Percentiles rank a stretch among this genome's conserved stretches.
These are phyloP conservation scores for Kwoniella shivajii DNA, from an alignment of 1,284 basidiomycete species.

Conservation along the genomic window DNA sequence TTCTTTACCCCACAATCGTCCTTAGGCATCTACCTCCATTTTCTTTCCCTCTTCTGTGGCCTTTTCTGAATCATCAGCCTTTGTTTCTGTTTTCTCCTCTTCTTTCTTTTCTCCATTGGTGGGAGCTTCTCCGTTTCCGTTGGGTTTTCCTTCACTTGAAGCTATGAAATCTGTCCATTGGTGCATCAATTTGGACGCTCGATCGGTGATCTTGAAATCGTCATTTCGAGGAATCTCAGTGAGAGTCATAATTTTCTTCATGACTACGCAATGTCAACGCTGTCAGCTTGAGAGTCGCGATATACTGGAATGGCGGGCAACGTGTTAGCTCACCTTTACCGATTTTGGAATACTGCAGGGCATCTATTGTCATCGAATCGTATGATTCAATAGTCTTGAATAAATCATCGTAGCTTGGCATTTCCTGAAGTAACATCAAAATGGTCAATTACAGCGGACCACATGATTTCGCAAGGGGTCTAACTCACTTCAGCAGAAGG, in stretches of 20 bases:
- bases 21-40: constrained; percentile 25
- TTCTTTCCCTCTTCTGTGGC: constrained; percentile 21
- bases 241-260: constrained; percentile 86
- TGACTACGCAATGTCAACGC: constrained; percentile 60
- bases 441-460: neutral
- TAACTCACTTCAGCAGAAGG: constrained; percentile 45
- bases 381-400: constrained; percentile 84
- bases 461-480: neutral
- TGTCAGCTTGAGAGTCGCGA: neutral
- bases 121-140: constrained; percentile 13
- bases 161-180: constrained; percentile 44
- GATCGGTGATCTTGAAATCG: constrained; percentile 81
- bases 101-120: constrained; percentile 68
- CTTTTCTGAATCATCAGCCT: constrained; percentile 23
- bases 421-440: constrained; percentile 63
- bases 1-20: neutral
- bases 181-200: constrained; percentile 59
- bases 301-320: neutral
- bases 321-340: constrained; percentile 64
- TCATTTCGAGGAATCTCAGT: constrained; percentile 74
- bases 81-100: constrained; percentile 56
- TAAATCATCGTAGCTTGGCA: constrained; percentile 72
- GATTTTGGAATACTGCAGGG: constrained; percentile 92
- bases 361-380: constrained; percentile 78
- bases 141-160: constrained; percentile 27